Percentiles rank a stretch among this genome's conserved stretches.
Conservation (phyloP, 179 eudicot species). For the Gypsophila paniculata region DNA sequence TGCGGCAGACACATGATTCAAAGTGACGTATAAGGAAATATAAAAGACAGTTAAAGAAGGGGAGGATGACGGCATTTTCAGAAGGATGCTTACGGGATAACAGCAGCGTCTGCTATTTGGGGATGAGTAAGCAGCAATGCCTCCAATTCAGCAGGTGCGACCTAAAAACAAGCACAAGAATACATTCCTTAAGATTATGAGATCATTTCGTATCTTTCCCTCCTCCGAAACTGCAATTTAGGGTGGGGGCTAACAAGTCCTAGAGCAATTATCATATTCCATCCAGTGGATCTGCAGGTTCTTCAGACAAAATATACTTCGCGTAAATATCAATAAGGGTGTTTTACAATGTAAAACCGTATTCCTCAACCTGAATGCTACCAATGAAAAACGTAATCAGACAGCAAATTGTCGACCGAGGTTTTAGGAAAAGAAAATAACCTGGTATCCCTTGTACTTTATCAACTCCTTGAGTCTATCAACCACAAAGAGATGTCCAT, state of each 20-base stretch:
- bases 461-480: constrained; percentile 52
- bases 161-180: constrained; percentile 36
- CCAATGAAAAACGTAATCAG: constrained; percentile 6
- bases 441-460: constrained; percentile 60
- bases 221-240: too few relatives aligned
- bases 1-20: constrained; percentile 14
- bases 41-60: background rate
- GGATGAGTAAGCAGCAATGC: constrained; percentile 84
- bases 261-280: too few relatives aligned
- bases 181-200: too few relatives aligned
- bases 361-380: too few relatives aligned
- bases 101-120: constrained; percentile 81
- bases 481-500: constrained; percentile 47
- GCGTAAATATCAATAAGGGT: too few relatives aligned
- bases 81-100: constrained; percentile 68
- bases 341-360: too few relatives aligned
- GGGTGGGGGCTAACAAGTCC: too few relatives aligned
- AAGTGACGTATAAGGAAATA: background rate
- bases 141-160: constrained; percentile 92
- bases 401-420: background rate
- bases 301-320: too few relatives aligned
- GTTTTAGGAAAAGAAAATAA: constrained; percentile 9
- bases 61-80: background rate
- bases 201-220: too few relatives aligned
- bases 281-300: too few relatives aligned